Percentiles rank a stretch among this genome's conserved stretches.
Evolutionary conservation across 202 grass and related monocot species (phyloP).

Genomic region (Carex arenaria): DNA sequence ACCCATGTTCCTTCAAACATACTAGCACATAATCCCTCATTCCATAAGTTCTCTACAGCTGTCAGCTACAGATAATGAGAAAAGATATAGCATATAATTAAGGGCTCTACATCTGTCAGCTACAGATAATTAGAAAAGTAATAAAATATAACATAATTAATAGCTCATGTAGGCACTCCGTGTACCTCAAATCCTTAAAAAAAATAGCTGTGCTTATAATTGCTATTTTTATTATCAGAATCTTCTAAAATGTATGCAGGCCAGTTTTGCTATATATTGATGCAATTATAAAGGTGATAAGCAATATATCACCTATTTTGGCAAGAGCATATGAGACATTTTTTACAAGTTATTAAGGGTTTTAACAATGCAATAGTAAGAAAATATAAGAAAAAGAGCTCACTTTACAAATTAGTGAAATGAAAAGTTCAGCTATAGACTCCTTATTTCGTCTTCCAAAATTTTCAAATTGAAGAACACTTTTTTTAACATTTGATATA

Average conservation of each 20-base stretch:
- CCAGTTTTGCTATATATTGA: not conserved
- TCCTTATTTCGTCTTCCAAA: constrained; percentile 78
- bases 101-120: constrained; percentile 46
- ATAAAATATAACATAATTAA: not conserved
- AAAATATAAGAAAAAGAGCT: constrained; percentile 27
- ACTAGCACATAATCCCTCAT: constrained; percentile 79
- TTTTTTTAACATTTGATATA: constrained; percentile 38
- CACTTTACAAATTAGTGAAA: constrained; percentile 73
- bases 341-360: not conserved
- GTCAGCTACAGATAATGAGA: constrained; percentile 42
- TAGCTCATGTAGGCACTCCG: not conserved
- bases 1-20: constrained; percentile 79
- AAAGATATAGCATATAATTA: not conserved
- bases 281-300: not conserved
- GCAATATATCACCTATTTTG: not conserved
- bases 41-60: constrained; percentile 69
- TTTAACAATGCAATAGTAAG: not conserved
- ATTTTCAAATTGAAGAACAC: constrained; percentile 35
- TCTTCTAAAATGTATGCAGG: not conserved
- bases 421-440: constrained; percentile 69
- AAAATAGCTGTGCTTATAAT: not conserved
- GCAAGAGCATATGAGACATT: not conserved
- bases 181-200: not conserved
- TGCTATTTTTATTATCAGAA: not conserved
- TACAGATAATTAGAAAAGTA: constrained; percentile 26